Evolutionary conservation across 78 protist genomes (phyloP).

Genomic region (Creolimax fragrantissima): DNA sequence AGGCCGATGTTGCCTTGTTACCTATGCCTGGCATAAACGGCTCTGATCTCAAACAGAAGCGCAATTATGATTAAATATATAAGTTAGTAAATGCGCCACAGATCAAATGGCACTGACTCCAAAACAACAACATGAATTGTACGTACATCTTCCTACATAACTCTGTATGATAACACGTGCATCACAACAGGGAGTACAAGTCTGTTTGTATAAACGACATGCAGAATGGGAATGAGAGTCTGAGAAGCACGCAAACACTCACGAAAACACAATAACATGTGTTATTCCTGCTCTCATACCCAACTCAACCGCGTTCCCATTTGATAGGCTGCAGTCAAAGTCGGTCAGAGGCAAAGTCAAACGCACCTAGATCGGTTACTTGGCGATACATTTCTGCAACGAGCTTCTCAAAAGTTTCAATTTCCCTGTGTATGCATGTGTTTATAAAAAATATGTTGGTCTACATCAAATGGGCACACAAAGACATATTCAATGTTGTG

Average conservation of each 20-base stretch:
- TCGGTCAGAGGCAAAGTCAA: neutral
- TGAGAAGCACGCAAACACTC: neutral
- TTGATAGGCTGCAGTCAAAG: neutral
- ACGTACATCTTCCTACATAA: too few species aligned
- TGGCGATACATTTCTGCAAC: conserved; percentile 49
- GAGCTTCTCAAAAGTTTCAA: conserved; percentile 47
- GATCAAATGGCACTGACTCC: too few species aligned
- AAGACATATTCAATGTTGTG: too few species aligned
- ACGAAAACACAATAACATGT: neutral
- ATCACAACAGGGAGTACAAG: neutral
- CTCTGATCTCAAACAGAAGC: conserved; percentile 19
- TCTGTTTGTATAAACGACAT: neutral
- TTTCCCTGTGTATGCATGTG: too few species aligned
- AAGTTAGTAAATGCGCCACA: too few species aligned
- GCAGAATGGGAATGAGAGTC: neutral
- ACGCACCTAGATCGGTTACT: conserved; percentile 18
- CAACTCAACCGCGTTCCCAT: neutral
- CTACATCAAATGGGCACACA: too few species aligned
- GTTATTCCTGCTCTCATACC: neutral
- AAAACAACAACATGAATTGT: too few species aligned
- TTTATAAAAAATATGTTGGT: too few species aligned
- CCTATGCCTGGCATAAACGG: conserved; percentile 56
- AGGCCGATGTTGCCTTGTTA: conserved; percentile 56
- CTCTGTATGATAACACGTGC: too few species aligned
- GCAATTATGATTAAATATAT: too few species aligned